These are phyloP conservation scores for Ceratobasidium papillatum DNA, from an alignment of 1,284 basidiomycete species.

Conservation along the genomic window DNA sequence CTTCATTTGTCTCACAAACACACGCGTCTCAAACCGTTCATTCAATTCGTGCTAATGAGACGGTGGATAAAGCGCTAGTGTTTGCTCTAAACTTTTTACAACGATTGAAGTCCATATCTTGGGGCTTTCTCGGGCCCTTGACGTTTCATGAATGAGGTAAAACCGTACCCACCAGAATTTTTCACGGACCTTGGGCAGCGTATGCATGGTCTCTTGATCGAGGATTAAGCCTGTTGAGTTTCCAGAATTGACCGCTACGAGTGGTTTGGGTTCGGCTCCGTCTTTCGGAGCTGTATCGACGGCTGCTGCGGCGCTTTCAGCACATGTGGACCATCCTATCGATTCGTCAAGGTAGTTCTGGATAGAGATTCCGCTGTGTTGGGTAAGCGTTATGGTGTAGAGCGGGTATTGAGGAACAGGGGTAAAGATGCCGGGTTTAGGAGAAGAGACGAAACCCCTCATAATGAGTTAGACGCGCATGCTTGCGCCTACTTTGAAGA, in stretches of 20 bases:
- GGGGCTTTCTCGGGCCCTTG: no score
- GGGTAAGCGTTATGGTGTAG: slow-evolving; percentile 93
- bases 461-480: slow-evolving; percentile 90
- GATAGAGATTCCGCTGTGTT: slow-evolving; percentile 80
- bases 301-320: slow-evolving; percentile 71
- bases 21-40: no score
- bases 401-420: slow-evolving; percentile 99
- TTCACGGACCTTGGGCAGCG: slow-evolving; percentile 85
- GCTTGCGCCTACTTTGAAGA: slow-evolving; percentile 93
- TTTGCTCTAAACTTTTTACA: no score
- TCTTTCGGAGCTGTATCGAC: no score
- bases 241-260: slow-evolving; percentile 97
- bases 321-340: slow-evolving; percentile 86
- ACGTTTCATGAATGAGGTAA: no score
- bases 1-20: no score
- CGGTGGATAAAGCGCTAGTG: no score
- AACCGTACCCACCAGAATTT: slow-evolving; percentile 82
- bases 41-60: no score
- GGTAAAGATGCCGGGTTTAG: slow-evolving; percentile 80
- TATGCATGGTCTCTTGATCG: slow-evolving; percentile 67
- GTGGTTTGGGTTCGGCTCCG: slow-evolving; percentile 78
- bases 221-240: slow-evolving; percentile 93
- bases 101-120: no score
- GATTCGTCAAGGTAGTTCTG: slow-evolving; percentile 91
- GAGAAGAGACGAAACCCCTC: slow-evolving; percentile 74